Evolutionary conservation across 106 monocot genomes (phyloP), one percentile per base, ranked within the genome.

Genomic region (Dioscorea zingiberensis): DNA sequence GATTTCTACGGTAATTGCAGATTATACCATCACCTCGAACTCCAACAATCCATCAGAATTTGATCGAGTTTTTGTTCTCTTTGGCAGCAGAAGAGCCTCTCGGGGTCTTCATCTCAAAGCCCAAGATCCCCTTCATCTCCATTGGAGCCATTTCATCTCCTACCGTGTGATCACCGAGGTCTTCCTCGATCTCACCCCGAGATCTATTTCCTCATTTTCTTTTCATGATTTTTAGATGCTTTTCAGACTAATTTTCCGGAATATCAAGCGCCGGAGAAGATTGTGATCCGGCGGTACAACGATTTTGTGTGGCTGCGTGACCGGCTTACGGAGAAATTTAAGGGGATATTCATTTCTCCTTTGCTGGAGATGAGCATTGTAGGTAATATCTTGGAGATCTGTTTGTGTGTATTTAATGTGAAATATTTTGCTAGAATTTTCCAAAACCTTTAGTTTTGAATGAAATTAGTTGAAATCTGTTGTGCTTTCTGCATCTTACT

Each of bases 91-190:
- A 59, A 22, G 51, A 83, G 73, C 16, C 60, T 59, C 13, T 57
- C 80, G 63, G 71, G 68, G 32, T 78, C 81, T 29, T 47, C 78
- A 4, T 71, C 75, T 21, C 87, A 81, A 69, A 87, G 85, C 79
- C 87, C 94, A 58, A 67, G 80, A 73, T 90, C 94, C 48, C 73
- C 77, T 46, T 66, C 80, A 48, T 24, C 56, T n/a, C n/a, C n/a
- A n/a, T n/a, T n/a, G 38, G 64, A 54, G 54, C 81, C 88, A 27
- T 97, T 97, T 28, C 77, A 84, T 91, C 64, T 92, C 95, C 28
- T 97, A 97, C 70, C 88, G 91, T 48, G 85, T 91, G 73, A 86
- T 97, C 79, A 91, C 91, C 54, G 88, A 88, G 91, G 95, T 97
- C 14, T 6, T 4, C 44, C 4, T 69, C 69, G n/a, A n/a, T n/a